Percentiles rank a stretch among this genome's conserved stretches.
These are phyloP conservation scores for Heritiera fomes DNA, from an alignment of 345 rosid genomes.

Conservation along the genomic window DNA sequence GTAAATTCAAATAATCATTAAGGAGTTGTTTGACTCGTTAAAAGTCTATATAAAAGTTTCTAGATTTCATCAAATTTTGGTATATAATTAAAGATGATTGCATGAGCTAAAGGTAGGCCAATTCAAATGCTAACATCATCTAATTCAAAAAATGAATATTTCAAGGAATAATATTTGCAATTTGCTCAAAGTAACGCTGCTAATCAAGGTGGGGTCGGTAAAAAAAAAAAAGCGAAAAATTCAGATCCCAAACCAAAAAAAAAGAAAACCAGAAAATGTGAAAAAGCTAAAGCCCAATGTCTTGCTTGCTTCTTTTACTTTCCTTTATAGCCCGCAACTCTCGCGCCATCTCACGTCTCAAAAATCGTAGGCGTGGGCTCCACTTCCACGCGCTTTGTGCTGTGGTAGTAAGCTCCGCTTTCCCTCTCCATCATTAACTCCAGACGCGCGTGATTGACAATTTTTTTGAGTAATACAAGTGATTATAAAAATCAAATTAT, in stretches of 20 bases:
- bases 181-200: constrained; percentile 1
- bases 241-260: neutral
- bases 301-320: neutral
- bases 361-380: constrained; percentile 24
- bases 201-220: neutral
- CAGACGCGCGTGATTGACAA: neutral
- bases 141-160: constrained; percentile 13
- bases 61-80: too few species aligned
- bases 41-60: too few species aligned
- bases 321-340: constrained; percentile 20
- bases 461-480: too few species aligned
- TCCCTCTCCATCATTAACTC: neutral
- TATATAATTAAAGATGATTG: neutral
- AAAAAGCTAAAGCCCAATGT: neutral
- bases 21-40: too few species aligned
- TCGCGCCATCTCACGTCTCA: constrained; percentile 24
- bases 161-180: neutral
- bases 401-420: neutral
- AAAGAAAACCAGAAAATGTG: neutral
- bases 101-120: neutral
- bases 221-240: neutral
- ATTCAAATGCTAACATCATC: too few species aligned
- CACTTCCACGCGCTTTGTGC: constrained; percentile 36
- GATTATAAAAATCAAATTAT: too few species aligned
- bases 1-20: too few species aligned